Conservation (phyloP, 495 filamentous ascomycete genomes). For the Tuber indicum region DNA sequence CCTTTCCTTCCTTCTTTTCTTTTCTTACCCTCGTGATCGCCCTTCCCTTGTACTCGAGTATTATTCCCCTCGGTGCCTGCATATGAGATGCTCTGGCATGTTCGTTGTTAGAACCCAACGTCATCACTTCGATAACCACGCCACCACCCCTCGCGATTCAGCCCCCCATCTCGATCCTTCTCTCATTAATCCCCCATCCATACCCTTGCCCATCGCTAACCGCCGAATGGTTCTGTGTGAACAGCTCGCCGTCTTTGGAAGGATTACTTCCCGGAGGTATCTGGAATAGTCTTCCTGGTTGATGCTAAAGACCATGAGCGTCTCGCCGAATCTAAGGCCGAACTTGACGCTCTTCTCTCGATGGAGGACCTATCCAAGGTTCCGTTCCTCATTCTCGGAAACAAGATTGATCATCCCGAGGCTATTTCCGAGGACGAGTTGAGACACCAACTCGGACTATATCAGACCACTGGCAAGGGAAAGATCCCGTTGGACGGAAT, state of each 20-base stretch:
- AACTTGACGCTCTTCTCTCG: conserved; percentile 85
- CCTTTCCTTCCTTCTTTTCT: conserved; percentile 8
- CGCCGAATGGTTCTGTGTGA: not conserved
- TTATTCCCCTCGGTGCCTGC: not conserved
- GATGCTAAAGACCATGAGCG: conserved; percentile 96
- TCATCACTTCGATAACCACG: not conserved
- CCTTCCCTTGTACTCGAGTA: not conserved
- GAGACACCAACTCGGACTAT: conserved; percentile 79
- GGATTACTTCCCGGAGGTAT: conserved; percentile 98
- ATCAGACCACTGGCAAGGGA: conserved; percentile 96
- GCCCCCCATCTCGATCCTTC: not conserved
- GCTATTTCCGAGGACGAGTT: conserved; percentile 93
- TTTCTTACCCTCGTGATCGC: conserved; percentile 12
- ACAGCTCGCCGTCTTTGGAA: conserved; percentile 93
- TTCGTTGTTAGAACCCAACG: not conserved
- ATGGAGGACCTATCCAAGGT: conserved; percentile 94
- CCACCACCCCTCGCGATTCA: not conserved
- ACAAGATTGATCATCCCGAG: conserved; percentile 98
- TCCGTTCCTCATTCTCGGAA: conserved; percentile 88
- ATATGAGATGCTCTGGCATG: not conserved
- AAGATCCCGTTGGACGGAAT: conserved; percentile 93
- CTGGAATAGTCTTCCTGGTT: conserved; percentile 94
- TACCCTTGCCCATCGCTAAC: not conserved
- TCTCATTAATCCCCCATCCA: not conserved
- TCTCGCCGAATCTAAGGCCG: conserved; percentile 86